Percentiles rank a stretch among this genome's conserved stretches.
These are phyloP conservation scores for Phoma herbarum DNA, from an alignment of 2,329 filamentous ascomycete genomes.

Conservation along the genomic window DNA sequence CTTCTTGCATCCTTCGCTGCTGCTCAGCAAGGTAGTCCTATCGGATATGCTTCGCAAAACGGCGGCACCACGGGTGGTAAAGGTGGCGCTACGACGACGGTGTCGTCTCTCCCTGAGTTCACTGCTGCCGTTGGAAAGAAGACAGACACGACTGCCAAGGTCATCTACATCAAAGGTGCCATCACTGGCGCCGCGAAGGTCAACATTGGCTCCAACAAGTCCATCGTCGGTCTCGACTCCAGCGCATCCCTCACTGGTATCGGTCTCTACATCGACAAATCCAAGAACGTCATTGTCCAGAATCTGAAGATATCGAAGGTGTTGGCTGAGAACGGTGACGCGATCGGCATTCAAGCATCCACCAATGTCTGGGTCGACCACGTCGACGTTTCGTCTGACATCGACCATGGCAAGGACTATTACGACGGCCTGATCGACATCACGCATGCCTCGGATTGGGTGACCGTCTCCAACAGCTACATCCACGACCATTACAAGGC, in stretches of 20 bases:
- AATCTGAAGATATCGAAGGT: conserved; percentile 65
- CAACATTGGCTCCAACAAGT: conserved; percentile 60
- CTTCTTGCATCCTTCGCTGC: conserved; percentile 1
- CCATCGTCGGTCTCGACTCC: conserved; percentile 60
- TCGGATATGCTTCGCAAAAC: conserved; percentile 46
- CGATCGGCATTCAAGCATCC: conserved; percentile 59
- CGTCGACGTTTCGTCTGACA: conserved; percentile 69
- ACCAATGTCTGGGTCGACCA: conserved; percentile 73
- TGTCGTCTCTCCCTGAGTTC: conserved; percentile 51
- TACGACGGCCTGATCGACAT: conserved; percentile 73
- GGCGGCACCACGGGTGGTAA: conserved; percentile 53
- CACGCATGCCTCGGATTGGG: conserved; percentile 69
- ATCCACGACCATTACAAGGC: conserved; percentile 68
- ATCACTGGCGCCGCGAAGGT: conserved; percentile 53
- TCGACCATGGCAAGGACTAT: conserved; percentile 70
- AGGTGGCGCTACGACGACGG: conserved; percentile 47
- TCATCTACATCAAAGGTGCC: conserved; percentile 58
- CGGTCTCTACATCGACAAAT: conserved; percentile 58
- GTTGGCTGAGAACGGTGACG: conserved; percentile 56
- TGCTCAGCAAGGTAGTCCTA: conserved; percentile 27
- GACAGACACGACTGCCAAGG: conserved; percentile 53
- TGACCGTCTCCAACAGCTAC: conserved; percentile 64
- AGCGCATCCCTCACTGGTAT: conserved; percentile 55
- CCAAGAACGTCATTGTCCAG: conserved; percentile 64
- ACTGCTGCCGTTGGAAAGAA: conserved; percentile 51